Evolutionary conservation across 805 yeast species (phyloP), one percentile per base, ranked within the genome.

Genomic region (Kockiozyma suomiensis): DNA sequence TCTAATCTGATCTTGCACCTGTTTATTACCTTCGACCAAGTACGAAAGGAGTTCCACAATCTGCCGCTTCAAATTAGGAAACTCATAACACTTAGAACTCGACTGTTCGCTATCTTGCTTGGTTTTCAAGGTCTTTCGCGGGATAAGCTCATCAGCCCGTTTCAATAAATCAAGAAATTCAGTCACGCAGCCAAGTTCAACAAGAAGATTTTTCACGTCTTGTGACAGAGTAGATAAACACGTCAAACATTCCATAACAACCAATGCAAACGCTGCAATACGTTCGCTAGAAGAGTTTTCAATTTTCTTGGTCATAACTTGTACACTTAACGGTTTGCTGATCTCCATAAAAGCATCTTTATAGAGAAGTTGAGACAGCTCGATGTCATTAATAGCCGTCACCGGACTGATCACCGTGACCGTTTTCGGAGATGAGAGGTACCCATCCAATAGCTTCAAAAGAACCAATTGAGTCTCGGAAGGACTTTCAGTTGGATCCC

Each of bases 1-100:
- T 49, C 97, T 76, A 37, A 88, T 76, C 45, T 74, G 70, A 58
- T 92, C 93, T 70, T 93, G 97, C 4, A 83, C 81, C 4, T 76
- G 76, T 47, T 72, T 75, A 48, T 84, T 80, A 0, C 80, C 75
- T 64, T 80, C 80, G 0, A 82, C 78, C 49, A 91, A 70, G 50
- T 81, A 79, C 0, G 91, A 80, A 10, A 92, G 72, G 0, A 86
- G 78, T 66, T 88, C 92, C 28, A 91, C 81, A 10, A 87, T 74
- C 23, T 87, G 74, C 0, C 86, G 80, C 68, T 90, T 89, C 12
- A 84, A 79, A 43, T 83, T 81, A 0, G 96, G 94, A 61, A 87
- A 86, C 48, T 62, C 66, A 28, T 46, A 48, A 33, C 23, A 13
- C n/a, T 30, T 32, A 4, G 51, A 15, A n/a, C 15, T 25, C 12